Evolutionary conservation across 2,329 filamentous ascomycete genomes (phyloP).

Genomic region (Chrysoporthe deuterocubensis): DNA sequence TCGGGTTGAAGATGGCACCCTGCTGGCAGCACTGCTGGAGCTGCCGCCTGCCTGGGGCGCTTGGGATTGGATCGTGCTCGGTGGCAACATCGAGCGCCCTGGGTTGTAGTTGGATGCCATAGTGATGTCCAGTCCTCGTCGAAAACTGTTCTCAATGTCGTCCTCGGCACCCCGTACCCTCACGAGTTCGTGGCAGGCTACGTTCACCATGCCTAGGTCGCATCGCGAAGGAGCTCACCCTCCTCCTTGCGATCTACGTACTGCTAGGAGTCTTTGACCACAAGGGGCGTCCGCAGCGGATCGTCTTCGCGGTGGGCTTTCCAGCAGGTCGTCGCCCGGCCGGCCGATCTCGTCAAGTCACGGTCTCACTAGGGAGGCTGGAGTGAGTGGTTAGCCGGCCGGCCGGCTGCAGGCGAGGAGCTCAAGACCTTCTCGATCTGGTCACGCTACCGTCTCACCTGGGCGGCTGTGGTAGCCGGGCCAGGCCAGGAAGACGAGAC

Average conservation of each 20-base stretch:
- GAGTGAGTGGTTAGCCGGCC: no score
- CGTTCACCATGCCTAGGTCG: constrained; percentile 23
- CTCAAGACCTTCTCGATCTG: no score
- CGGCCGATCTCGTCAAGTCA: constrained; percentile 26
- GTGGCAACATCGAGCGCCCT: constrained; percentile 21
- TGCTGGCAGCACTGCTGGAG: constrained; percentile 18
- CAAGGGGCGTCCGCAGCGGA: constrained; percentile 33
- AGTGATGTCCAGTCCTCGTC: constrained; percentile 39
- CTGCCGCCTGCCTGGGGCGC: constrained; percentile 27
- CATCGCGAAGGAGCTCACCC: constrained; percentile 41
- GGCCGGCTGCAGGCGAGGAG: no score
- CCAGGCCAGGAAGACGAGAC: no score
- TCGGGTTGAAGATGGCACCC: no score
- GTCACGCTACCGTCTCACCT: no score
- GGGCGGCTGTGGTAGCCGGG: no score
- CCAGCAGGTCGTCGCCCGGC: constrained; percentile 46
- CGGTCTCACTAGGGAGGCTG: no score
- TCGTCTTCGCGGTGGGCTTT: constrained; percentile 42
- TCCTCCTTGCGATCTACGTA: constrained; percentile 42
- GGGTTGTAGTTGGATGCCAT: constrained; percentile 40
- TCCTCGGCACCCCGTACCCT: constrained; percentile 10
- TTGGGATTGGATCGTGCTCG: constrained; percentile 13
- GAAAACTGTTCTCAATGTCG: constrained; percentile 39
- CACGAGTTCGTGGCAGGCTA: constrained; percentile 24
- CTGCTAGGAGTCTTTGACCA: constrained; percentile 47